Base-by-base conservation (phyloP, 805 yeast species). In the Candida golubevii region DNA sequence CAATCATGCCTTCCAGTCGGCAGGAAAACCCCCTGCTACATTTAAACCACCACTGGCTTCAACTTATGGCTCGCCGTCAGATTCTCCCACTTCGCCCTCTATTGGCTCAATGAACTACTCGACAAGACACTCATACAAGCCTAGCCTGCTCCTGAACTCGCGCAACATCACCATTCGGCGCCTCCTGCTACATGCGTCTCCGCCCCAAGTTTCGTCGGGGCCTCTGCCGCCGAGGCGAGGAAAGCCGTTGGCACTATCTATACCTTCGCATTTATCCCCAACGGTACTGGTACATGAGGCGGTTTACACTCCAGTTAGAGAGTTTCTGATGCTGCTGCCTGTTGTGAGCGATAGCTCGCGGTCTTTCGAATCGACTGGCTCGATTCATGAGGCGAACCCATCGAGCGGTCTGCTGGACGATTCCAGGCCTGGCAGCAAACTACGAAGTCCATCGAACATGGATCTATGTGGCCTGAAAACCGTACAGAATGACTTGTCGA, bases 141-240 rank as follows among this genome's bases (percentile, higher is more conserved):
- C 65, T 9, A 56, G 60, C 37, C 52, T 61, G 32, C 56, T 62
- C 30, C 50, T 53, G 45, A 43, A 49, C 28, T 52, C 58, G 33
- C 50, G 61, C 36, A 65, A 62, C 41, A 52, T 71, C 45, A 69
- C 68, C 51, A 66, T 65, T 63, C 69, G 70, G 56, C 64, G 63
- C 41, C 52, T 71, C 35, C 62, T 65, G 45, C 59, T 70, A 38
- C 64, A 67, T 46, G 49, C 63, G 45, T 46, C 48, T 26, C 53
- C 54, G 15, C 36, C 47, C 10, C 32, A 32, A 7, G 26, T 36
- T 10, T 7, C 42, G 31, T 14, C 29, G 31, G 27, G 28, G 14
- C 26, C 38, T 40, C 49, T 44, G 49, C 44, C 46, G 42, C 41
- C 53, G 28, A 33, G 38, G 26, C 42, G 41, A 13, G 38, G 43